Conservation (phyloP, 768 basidiomycete genomes). For the Exidia glandulosa region DNA sequence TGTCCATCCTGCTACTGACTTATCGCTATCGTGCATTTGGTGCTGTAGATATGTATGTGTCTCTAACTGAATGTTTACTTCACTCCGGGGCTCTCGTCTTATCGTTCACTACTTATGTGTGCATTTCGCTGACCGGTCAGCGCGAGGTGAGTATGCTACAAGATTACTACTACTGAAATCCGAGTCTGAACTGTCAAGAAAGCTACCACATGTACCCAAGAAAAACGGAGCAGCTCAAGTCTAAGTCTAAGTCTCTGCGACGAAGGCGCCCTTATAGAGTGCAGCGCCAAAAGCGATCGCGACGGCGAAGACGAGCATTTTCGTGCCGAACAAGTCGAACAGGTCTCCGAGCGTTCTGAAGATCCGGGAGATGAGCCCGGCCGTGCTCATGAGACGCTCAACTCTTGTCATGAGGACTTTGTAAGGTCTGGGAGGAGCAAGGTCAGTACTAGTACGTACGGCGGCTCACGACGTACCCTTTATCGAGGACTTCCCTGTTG, state of each 20-base stretch:
- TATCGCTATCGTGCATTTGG: too few relatives aligned
- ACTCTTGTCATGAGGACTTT: background rate
- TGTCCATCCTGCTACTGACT: too few relatives aligned
- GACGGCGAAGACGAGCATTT: background rate
- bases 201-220: background rate
- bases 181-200: background rate
- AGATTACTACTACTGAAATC: background rate
- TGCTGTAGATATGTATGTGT: too few relatives aligned
- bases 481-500: conserved; percentile 26
- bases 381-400: background rate
- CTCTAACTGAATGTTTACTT: too few relatives aligned
- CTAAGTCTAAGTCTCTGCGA: conserved; percentile 12
- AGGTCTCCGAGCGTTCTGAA: background rate
- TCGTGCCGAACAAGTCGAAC: background rate
- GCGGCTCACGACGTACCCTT: background rate
- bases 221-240: background rate
- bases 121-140: too few relatives aligned
- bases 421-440: background rate
- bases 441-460: background rate
- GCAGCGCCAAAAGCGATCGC: background rate
- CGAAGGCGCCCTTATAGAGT: conserved; percentile 26
- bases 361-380: background rate
- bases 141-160: too few relatives aligned
- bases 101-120: too few relatives aligned
- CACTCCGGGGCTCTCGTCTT: too few relatives aligned